A percentile compares a stretch with the other conserved stretches of the same genome.
phyloP scores from a whole-genome alignment of 73 alveolate species.

The Paramecium biaurelia region DNA sequence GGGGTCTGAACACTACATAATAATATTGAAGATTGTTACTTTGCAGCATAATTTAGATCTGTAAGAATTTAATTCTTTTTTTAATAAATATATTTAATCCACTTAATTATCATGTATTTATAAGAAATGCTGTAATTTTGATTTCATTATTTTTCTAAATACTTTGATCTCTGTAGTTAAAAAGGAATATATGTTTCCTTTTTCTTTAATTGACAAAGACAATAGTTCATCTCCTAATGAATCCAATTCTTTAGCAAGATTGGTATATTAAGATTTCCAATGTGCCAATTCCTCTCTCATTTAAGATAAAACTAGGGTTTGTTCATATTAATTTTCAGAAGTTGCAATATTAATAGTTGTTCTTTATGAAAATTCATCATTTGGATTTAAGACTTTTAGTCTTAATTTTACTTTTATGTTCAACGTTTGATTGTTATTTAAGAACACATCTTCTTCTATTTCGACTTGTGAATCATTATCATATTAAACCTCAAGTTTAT shows the following conservation, averaged over 20 bases:
- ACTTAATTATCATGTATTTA: background rate
- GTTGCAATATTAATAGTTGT: background rate
- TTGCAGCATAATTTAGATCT: background rate
- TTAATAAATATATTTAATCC: background rate
- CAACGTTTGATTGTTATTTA: background rate
- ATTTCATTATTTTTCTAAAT: background rate
- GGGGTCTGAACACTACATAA: background rate
- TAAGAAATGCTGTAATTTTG: background rate
- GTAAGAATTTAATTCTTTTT: background rate
- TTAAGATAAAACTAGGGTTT: background rate
- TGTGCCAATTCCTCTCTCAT: background rate
- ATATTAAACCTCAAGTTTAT: background rate
- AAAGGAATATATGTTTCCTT: background rate
- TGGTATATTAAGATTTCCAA: background rate
- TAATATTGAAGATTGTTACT: background rate
- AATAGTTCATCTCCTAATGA: background rate
- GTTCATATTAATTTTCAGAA: background rate
- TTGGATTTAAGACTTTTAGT: background rate
- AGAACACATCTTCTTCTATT: background rate
- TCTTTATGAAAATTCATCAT: background rate
- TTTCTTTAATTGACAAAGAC: background rate
- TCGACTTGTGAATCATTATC: background rate
- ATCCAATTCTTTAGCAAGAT: background rate
- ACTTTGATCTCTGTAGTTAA: background rate
- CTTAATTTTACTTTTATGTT: background rate